Percentiles rank a stretch among this genome's conserved stretches.
Evolutionary conservation across 805 yeast species (phyloP).

Genomic region (Lipomyces yamanashiensis): DNA sequence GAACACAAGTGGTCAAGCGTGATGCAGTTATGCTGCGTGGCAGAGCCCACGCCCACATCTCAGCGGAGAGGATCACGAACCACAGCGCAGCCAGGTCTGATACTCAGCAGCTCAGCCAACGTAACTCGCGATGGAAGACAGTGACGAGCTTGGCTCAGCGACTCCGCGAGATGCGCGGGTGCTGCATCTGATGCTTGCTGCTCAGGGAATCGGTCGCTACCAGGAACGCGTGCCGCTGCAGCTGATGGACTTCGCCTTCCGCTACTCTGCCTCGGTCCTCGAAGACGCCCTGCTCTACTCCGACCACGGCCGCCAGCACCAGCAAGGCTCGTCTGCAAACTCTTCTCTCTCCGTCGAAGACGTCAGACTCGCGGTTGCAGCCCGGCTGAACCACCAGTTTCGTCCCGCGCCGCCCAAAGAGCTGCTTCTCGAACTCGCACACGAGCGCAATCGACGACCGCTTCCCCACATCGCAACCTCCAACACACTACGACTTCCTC

Average conservation of each 20-base stretch:
- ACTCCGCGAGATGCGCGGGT: constrained; percentile 88
- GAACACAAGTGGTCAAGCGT: not conserved
- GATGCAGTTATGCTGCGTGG: constrained; percentile 6
- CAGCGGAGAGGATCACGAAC: not conserved
- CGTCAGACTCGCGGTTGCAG: constrained; percentile 87
- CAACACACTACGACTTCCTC: constrained; percentile 93
- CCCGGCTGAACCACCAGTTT: constrained; percentile 93
- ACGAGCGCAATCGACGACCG: constrained; percentile 85
- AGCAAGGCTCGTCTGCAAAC: constrained; percentile 22
- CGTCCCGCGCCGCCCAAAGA: constrained; percentile 96
- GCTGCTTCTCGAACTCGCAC: constrained; percentile 83
- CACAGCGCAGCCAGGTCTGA: no score
- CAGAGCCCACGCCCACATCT: not conserved
- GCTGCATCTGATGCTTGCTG: constrained; percentile 86
- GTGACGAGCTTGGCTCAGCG: constrained; percentile 32
- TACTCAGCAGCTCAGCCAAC: no score
- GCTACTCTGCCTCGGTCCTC: constrained; percentile 81
- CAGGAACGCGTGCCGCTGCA: constrained; percentile 97
- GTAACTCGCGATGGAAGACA: constrained; percentile 9
- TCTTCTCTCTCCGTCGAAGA: constrained; percentile 78
- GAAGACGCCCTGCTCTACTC: constrained; percentile 88
- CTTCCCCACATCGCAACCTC: constrained; percentile 79
- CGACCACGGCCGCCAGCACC: constrained; percentile 62
- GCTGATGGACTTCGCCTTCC: constrained; percentile 93
- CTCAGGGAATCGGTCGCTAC: constrained; percentile 87